Evolutionary conservation across 129 eudicot genomes (phyloP).

Genomic region (Chrysanthemum makinoi): DNA sequence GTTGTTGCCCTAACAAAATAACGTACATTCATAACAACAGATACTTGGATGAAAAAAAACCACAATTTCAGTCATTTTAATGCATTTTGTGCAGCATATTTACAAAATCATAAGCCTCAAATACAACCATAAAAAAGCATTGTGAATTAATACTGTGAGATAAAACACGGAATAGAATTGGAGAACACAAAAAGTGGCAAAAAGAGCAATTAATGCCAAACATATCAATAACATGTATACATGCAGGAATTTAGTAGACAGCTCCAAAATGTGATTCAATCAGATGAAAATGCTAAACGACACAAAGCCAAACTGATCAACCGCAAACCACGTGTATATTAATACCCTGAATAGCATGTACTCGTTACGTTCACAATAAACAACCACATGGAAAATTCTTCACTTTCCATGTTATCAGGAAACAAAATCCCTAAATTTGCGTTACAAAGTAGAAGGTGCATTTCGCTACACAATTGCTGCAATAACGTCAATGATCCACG

Average conservation of each 20-base stretch:
- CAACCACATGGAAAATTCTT: neutral
- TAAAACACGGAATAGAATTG: too few relatives aligned
- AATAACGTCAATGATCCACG: neutral
- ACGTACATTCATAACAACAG: neutral
- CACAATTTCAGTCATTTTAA: too few relatives aligned
- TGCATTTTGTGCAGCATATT: too few relatives aligned
- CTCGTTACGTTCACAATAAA: neutral
- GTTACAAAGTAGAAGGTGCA: neutral
- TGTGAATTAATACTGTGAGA: too few relatives aligned
- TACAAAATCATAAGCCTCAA: too few relatives aligned
- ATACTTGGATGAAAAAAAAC: too few relatives aligned
- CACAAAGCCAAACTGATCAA: neutral
- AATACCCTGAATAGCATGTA: neutral
- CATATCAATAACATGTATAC: too few relatives aligned
- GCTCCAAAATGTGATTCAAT: neutral
- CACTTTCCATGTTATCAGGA: conserved; percentile 4
- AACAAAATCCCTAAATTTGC: neutral
- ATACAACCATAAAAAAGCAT: too few relatives aligned
- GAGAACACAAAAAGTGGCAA: too few relatives aligned
- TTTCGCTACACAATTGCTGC: neutral
- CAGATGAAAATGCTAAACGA: neutral
- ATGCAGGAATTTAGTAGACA: too few relatives aligned
- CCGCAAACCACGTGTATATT: neutral
- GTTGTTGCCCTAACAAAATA: conserved; percentile 7
- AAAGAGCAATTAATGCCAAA: too few relatives aligned